Percentiles rank a stretch among this genome's conserved stretches.
Evolutionary conservation across 176 grass and related monocot species (phyloP).

Genomic region (Musa itinerans): DNA sequence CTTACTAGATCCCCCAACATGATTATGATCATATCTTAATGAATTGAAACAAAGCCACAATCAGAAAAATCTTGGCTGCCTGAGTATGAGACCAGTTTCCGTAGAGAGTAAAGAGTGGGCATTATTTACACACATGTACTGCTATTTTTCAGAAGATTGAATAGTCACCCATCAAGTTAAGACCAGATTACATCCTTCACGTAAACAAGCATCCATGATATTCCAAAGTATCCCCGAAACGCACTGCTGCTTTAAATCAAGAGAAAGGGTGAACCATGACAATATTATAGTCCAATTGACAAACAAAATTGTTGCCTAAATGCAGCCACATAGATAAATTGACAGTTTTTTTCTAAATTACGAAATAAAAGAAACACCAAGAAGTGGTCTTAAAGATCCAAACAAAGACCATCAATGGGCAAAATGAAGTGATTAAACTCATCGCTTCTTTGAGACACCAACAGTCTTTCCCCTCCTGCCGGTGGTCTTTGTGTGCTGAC

Average conservation of each 20-base stretch:
- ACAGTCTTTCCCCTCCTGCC: slow-evolving; percentile 94
- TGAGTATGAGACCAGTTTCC: too few relatives aligned
- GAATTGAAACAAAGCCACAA: too few relatives aligned
- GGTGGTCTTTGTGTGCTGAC: slow-evolving; percentile 93
- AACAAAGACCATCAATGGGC: neutral
- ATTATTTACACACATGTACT: too few relatives aligned
- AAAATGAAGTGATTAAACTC: slow-evolving; percentile 4
- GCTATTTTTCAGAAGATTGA: too few relatives aligned
- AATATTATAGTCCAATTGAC: neutral
- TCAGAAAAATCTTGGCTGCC: too few relatives aligned
- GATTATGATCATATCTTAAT: too few relatives aligned
- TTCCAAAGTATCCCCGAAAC: too few relatives aligned
- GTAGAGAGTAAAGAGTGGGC: too few relatives aligned
- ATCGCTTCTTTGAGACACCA: slow-evolving; percentile 97
- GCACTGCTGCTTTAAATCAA: neutral
- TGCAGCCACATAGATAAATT: neutral
- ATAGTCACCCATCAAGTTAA: too few relatives aligned
- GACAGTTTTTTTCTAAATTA: neutral
- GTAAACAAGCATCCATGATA: too few relatives aligned
- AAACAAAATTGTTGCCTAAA: neutral
- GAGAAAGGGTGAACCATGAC: neutral
- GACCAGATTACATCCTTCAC: too few relatives aligned
- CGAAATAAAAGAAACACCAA: neutral
- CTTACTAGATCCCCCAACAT: too few relatives aligned
- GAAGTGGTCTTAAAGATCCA: neutral